Evolutionary conservation across 176 grass and related monocot genomes (phyloP).

Genomic region (Musa acuminata): DNA sequence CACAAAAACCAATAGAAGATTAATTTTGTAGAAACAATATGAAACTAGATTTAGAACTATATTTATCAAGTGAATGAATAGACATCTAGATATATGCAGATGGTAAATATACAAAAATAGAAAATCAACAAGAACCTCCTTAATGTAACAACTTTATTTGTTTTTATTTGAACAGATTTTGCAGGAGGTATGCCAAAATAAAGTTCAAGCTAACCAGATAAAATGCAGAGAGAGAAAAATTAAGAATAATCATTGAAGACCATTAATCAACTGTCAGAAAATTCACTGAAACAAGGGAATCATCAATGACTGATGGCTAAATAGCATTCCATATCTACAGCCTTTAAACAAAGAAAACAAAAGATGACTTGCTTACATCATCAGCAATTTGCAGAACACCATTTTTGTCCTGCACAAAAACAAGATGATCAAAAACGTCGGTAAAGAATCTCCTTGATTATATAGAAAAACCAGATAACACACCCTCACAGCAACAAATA

Average conservation of each 20-base stretch:
- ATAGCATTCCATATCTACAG: background rate
- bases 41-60: background rate
- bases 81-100: background rate
- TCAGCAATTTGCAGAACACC: slow-evolving; percentile 69
- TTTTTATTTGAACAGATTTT: too few relatives aligned
- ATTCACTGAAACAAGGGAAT: slow-evolving; percentile 4
- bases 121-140: background rate
- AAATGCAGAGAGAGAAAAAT: background rate
- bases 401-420: slow-evolving; percentile 50
- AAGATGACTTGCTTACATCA: slow-evolving; percentile 50
- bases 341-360: background rate
- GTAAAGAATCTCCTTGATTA: background rate
- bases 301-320: background rate
- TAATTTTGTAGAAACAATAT: background rate
- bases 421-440: background rate
- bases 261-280: background rate
- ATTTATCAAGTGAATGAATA: background rate
- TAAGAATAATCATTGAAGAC: background rate
- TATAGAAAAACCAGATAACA: background rate
- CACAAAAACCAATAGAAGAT: background rate
- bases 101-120: background rate
- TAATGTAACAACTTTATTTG: background rate
- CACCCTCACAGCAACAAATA: slow-evolving; percentile 76
- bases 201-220: background rate
- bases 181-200: background rate